A percentile compares a stretch with the other conserved stretches of the same genome.
Conservation (phyloP, 306 rosid species). For the Cucurbita argyrosperma region DNA sequence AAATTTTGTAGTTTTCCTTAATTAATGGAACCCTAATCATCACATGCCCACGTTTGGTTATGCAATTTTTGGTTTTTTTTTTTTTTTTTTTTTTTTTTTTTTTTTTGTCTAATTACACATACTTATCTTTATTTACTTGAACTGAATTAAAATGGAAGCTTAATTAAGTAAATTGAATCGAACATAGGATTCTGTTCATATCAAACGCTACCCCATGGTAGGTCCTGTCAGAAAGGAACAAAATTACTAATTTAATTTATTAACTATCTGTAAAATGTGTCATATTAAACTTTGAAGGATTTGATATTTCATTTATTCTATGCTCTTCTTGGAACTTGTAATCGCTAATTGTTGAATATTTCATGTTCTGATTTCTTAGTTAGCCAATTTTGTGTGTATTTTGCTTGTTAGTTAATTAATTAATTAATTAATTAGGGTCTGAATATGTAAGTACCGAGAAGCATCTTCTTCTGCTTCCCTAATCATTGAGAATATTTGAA, state of each 20-base stretch:
- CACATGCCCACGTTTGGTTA: constrained; percentile 3
- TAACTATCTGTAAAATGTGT: background rate
- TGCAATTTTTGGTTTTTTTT: background rate
- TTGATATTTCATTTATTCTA: background rate
- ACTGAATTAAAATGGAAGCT: background rate
- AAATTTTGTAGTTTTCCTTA: background rate
- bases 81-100: background rate
- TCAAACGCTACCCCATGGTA: background rate
- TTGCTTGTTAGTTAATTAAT: background rate
- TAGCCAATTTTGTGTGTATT: background rate
- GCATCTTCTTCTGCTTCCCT: background rate
- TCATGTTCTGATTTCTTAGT: background rate
- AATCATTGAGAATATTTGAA: background rate
- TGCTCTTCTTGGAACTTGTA: background rate
- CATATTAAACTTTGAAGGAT: background rate
- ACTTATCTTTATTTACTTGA: background rate
- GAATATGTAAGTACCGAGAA: background rate
- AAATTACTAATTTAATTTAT: background rate
- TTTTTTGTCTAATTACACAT: background rate
- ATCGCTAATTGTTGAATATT: background rate
- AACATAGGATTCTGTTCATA: constrained; percentile 15
- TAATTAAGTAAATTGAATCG: background rate
- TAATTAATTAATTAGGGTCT: background rate
- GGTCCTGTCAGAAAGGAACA: constrained; percentile 8
- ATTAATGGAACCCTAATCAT: constrained; percentile 35